Evolutionary conservation across 129 eudicot genomes (phyloP).

Genomic region (Pittosporum tobira): DNA sequence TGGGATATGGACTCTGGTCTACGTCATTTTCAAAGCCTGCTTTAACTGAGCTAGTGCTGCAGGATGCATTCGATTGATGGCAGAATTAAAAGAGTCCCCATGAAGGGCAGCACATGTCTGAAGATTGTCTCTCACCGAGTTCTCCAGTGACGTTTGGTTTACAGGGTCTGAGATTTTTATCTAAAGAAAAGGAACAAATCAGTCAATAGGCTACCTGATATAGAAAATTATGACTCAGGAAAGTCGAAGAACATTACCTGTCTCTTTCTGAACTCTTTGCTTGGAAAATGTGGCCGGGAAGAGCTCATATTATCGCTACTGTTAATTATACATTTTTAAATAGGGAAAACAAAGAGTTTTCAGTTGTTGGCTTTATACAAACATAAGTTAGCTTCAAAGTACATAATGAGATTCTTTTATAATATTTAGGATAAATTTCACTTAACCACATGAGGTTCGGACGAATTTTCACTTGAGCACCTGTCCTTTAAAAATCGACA

Average conservation of each 20-base stretch:
- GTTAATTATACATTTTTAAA: slow-evolving; percentile 18
- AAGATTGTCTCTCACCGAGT: slow-evolving; percentile 78
- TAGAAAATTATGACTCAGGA: not conserved
- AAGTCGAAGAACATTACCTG: slow-evolving; percentile 39
- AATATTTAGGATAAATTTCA: too few species aligned
- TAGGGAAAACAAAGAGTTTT: not conserved
- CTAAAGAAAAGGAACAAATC: slow-evolving; percentile 27
- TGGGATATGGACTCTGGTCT: slow-evolving; percentile 11
- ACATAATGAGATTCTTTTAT: not conserved
- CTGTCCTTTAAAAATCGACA: too few species aligned
- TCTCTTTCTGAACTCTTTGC: slow-evolving; percentile 86
- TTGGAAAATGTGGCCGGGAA: slow-evolving; percentile 62
- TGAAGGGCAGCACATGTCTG: slow-evolving; percentile 87
- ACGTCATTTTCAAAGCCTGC: slow-evolving; percentile 84
- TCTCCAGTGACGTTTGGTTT: slow-evolving; percentile 71
- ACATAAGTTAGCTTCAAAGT: not conserved
- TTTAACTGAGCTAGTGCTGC: slow-evolving; percentile 76
- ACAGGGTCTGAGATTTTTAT: slow-evolving; percentile 78
- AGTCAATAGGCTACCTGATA: slow-evolving; percentile 3
- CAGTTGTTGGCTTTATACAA: not conserved
- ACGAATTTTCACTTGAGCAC: too few species aligned
- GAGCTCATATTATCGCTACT: slow-evolving; percentile 69
- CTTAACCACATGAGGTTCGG: too few species aligned
- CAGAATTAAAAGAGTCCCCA: slow-evolving; percentile 77
- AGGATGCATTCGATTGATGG: slow-evolving; percentile 83